Percentiles rank a stretch among this genome's conserved stretches.
phyloP scores from a whole-genome alignment of 371 early-diverging fungal genomes.

The Entomophthora muscae region DNA sequence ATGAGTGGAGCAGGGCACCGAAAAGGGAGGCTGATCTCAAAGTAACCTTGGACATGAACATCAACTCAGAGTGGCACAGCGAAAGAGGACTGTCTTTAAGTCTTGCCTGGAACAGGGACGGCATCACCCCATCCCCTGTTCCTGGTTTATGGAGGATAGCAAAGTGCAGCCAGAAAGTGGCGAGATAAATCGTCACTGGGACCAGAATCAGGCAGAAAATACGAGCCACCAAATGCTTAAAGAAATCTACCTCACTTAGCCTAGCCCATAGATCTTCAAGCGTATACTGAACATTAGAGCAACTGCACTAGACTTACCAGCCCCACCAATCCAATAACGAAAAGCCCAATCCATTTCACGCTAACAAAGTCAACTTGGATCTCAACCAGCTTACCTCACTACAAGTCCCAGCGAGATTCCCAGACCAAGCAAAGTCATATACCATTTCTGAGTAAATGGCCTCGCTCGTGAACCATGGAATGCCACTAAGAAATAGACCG shows the following conservation, averaged over 20 bases:
- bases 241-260: slow-evolving; percentile 43
- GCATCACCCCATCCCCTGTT: too few relatives aligned
- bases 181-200: slow-evolving; percentile 61
- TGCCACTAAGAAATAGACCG: slow-evolving; percentile 50
- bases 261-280: slow-evolving; percentile 85
- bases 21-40: too few relatives aligned
- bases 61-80: too few relatives aligned
- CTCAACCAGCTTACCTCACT: background rate
- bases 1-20: too few relatives aligned
- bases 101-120: too few relatives aligned
- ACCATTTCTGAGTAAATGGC: background rate
- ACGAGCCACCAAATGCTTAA: slow-evolving; percentile 33
- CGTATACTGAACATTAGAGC: too few relatives aligned
- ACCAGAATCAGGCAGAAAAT: slow-evolving; percentile 53
- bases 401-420: background rate
- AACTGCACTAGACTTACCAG: background rate
- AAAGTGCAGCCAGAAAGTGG: slow-evolving; percentile 70
- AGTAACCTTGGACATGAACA: too few relatives aligned
- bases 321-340: slow-evolving; percentile 40
- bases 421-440: background rate
- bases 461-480: slow-evolving; percentile 33
- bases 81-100: too few relatives aligned
- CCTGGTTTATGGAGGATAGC: slow-evolving; percentile 45
- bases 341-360: slow-evolving; percentile 76
- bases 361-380: slow-evolving; percentile 13